Base-by-base conservation (phyloP, 2,329 filamentous ascomycete species). In the Rugonectria rugulosa region DNA sequence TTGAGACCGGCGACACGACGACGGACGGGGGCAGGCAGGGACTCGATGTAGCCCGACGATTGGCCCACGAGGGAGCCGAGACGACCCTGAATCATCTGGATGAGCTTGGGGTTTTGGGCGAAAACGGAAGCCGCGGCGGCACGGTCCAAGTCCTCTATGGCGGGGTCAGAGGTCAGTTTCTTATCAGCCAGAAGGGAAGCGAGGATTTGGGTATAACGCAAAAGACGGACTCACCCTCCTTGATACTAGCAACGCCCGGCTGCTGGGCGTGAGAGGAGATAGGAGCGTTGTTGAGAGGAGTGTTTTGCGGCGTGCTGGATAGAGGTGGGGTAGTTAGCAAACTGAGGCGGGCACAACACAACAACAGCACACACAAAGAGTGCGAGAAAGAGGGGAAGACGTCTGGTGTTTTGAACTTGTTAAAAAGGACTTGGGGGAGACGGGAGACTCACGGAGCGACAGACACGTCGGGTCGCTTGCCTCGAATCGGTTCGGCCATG, bases 241-340 rank as follows among this genome's bases (percentile, higher is more conserved):
- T 95, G 81, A 99, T 98, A 77, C 92, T 97, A 65, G 91, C 82
- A 62, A 99, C 89, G 65, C 90, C 91, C 61, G 95, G 95, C 79
- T 97, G 92, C 80, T 97, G 92, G 68, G 96, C 95, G 78, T 95
- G 94, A 61, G 94, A 98, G 49, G 93, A 96, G 79, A 99, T 98
- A 64, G 95, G 95, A 66, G 96, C 95, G 81, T 94, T 93, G 79
- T 88, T 92, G 66, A 92, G 90, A 67, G 95, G 95, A 53, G 95
- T 99, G 82, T 99, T 99, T 80, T 99, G 95, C 72, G 95, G 95
- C 72, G 95, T 99, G 71, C 95, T 98, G 77, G 64, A 66, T 95
- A 75, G 68, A 69, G 68, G 71, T 71, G 72, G 74, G 72, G 72
- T 75, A 74, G 67, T 75, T 70, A 73, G 72, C 63, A 71, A 70